Base-by-base conservation (phyloP, 164 flowering plant species). In the Umbellularia californica region DNA sequence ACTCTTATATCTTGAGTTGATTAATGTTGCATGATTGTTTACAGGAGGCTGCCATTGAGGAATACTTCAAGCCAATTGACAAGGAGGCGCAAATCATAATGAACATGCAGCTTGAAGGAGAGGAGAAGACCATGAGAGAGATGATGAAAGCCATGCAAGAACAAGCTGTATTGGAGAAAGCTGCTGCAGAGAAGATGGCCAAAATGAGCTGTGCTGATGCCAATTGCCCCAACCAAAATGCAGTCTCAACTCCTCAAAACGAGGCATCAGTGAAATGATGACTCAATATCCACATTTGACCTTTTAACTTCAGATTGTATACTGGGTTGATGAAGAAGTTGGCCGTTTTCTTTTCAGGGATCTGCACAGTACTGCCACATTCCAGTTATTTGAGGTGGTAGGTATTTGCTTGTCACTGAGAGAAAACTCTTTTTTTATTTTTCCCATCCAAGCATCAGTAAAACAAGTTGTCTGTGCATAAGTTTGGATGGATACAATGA, bases 31-130 rank as follows among this genome's bases (percentile, higher is more conserved):
- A 19, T 28, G 47, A 12, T 24, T 51, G 14, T 68, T 11, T 79
- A 74, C 85, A 92, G 97, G 98, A 93, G 75, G 79, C 87, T 77
- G 91, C 90, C 65, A 88, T 93, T 76, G 85, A 88, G 58, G 89
- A 90, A 17, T 84, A 89, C 77, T 93, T 93, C 83, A 89, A 88
- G 77, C 94, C 96, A 52, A 71, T 91, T 55, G 98, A 91, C 81
- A 87, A 86, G 78, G 75, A 90, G 58, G 93, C 90, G 1, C 88
- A 85, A 79, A 58, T 69, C 5, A 62, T 92, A 65, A 84, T 92
- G 90, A 85, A 90, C 76, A 82, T 80, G 78, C 94, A 90, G 81
- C 89, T 90, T 30, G 84, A 88, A 55, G 84, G 85, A 65, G 92
- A 91, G 82, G 91, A 89, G 79, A 82, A 78, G 69, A 76, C 80